Evolutionary conservation across 2,329 filamentous ascomycete genomes (phyloP), one percentile per base, ranked within the genome.

Genomic region (Pseudogymnoascus sp.): DNA sequence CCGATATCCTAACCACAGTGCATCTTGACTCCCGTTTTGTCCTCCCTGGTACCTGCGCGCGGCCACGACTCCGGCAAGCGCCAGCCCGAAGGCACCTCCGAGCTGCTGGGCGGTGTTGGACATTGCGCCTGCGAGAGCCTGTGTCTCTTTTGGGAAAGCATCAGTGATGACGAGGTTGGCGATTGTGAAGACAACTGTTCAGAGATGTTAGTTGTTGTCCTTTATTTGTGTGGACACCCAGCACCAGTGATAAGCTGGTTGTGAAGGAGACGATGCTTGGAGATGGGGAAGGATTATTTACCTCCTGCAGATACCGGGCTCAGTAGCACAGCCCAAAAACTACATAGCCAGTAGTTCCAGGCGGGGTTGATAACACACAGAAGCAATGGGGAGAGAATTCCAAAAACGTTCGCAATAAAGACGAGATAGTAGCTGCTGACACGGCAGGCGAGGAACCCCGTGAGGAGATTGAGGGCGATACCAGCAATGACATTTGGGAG

Each of bases 341-440:
- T 75, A 61, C 72, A 74, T 33, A 70, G 70, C 81, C 81, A 85
- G 68, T 83, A 86, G 1, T 75, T 70, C 77, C 78, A 81, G 0
- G 67, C 59, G 0, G 81, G 78, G 3, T 79, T 68, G 16, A 80
- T 75, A 2, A 83, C 49, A 0, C 81, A 83, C 81, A 85, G 84
- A 2, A 85, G 72, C 3, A 85, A 68, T 0, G 82, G 81, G 0
- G 80, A 74, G 21, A 59, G 5, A 18, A 38, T 38, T 6, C 55
- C 31, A 25, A 59, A 38, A 21, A 59, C 6, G 0, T 73, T 65
- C 4, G 79, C 75, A 63, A 75, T 75, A 5, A 83, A 62, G 4
- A 79, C 73, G 4, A 80, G 71, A 71, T 74, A 77, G 49, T 74
- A 66, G 0, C 75, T 77, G 1, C 73, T 71, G 5, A 81, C 66